A percentile compares a stretch with the other conserved stretches of the same genome.
These are phyloP conservation scores for Metarhizium album DNA, from an alignment of 2,329 filamentous ascomycete genomes.

Conservation along the genomic window DNA sequence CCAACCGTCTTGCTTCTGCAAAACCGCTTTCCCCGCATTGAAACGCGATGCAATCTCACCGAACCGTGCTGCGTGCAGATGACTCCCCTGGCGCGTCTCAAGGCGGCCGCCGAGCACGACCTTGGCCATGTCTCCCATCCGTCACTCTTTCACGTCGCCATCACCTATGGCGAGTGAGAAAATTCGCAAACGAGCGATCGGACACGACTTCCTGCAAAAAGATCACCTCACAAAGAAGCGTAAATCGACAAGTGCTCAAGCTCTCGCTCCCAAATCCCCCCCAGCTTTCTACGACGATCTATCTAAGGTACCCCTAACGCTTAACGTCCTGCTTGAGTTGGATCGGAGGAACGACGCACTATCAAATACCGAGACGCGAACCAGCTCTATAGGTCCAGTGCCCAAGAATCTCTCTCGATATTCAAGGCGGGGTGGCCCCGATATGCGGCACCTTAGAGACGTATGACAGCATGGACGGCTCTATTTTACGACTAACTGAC, in stretches of 20 bases:
- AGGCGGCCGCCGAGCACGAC: background rate
- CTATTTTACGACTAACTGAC: background rate
- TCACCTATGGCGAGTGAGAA: background rate
- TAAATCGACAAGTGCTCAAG: too few relatives aligned
- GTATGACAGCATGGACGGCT: conserved; percentile 19
- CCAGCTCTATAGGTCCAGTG: too few relatives aligned
- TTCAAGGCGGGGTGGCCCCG: conserved; percentile 1
- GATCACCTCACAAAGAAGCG: background rate
- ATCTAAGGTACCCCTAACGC: too few relatives aligned
- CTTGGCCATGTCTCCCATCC: background rate
- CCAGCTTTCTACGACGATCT: too few relatives aligned
- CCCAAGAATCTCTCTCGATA: background rate
- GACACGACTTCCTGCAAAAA: conserved; percentile 1
- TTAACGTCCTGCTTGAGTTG: too few relatives aligned
- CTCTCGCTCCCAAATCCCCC: background rate
- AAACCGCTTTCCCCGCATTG: background rate
- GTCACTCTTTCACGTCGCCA: background rate
- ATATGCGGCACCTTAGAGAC: background rate
- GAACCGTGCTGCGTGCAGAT: background rate
- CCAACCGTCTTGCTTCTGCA: background rate
- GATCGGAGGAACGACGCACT: conserved; percentile 12
- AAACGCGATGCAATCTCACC: background rate
- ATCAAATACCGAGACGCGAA: background rate
- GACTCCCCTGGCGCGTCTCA: background rate
- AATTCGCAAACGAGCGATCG: background rate